Evolutionary conservation across 257 asterid species (phyloP).

Genomic region (Nicotiana obtusifolia): DNA sequence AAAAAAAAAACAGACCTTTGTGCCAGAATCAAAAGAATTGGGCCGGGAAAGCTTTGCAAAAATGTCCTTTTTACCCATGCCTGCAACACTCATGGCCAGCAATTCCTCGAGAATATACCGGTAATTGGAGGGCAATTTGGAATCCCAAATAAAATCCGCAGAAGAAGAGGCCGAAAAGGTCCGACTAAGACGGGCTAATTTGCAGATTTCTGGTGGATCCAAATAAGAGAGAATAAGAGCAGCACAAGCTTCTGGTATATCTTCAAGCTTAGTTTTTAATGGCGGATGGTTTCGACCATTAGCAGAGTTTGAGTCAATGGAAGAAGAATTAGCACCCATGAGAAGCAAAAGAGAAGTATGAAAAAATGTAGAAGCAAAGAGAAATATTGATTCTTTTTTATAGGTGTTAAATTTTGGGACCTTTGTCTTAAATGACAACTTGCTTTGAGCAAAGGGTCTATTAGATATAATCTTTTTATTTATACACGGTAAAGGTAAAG

Average conservation of each 20-base stretch:
- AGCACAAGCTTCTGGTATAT: conserved; percentile 70
- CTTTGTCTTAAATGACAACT: no score
- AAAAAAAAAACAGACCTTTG: conserved; percentile 38
- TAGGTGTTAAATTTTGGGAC: no score
- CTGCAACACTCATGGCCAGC: conserved; percentile 21
- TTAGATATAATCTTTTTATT: no score
- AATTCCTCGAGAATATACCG: conserved; percentile 34
- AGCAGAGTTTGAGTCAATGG: neutral
- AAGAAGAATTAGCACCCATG: conserved; percentile 64
- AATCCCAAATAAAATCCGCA: conserved; percentile 75
- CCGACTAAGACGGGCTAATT: conserved; percentile 55
- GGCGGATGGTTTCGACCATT: no score
- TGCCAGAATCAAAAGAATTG: conserved; percentile 49
- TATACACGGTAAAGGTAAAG: no score
- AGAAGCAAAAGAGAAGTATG: neutral
- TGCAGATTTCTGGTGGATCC: conserved; percentile 78
- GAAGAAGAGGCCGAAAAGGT: conserved; percentile 71
- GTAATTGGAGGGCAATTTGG: conserved; percentile 60
- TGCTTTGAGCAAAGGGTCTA: no score
- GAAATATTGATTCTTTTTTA: no score
- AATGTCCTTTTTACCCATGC: conserved; percentile 50
- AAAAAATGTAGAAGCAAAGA: no score
- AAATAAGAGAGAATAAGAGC: conserved; percentile 57
- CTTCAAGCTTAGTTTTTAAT: conserved; percentile 44
- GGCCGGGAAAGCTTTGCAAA: conserved; percentile 50